These are phyloP conservation scores for Holtermannia corniformis DNA, from an alignment of 768 basidiomycete species.

Conservation along the genomic window DNA sequence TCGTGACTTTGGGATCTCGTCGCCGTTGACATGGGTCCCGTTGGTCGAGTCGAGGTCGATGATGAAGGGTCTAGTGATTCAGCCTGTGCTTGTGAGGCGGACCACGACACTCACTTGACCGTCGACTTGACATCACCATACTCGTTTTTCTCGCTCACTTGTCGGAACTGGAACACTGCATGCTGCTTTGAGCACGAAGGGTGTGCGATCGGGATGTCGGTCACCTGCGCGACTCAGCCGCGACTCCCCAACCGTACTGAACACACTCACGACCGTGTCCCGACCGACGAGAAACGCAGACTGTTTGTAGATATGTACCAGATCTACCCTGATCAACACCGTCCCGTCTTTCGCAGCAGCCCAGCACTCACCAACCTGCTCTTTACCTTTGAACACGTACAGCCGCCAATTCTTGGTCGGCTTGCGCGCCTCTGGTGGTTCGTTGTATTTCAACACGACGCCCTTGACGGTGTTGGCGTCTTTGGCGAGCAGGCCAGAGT, in stretches of 20 bases:
- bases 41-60: conserved; percentile 99
- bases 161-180: conserved; percentile 91
- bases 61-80: conserved; percentile 66
- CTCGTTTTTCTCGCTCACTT: conserved; percentile 77
- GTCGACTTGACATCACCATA: conserved; percentile 65
- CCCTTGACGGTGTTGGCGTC: conserved; percentile 79
- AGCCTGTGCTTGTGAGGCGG: neutral
- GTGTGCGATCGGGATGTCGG: conserved; percentile 74
- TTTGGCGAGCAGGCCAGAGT: conserved; percentile 84
- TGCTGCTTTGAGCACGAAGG: conserved; percentile 98
- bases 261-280: conserved; percentile 62
- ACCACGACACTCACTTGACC: conserved; percentile 59
- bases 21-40: conserved; percentile 81
- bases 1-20: conserved; percentile 64
- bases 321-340: conserved; percentile 48
- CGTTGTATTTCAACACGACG: conserved; percentile 85
- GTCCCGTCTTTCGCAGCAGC: neutral
- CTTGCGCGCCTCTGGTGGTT: conserved; percentile 94
- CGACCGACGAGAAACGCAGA: conserved; percentile 90
- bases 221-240: conserved; percentile 37
- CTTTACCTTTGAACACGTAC: conserved; percentile 93
- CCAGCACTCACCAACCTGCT: conserved; percentile 70
- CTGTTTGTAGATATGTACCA: conserved; percentile 85
- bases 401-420: conserved; percentile 82
- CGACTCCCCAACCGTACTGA: neutral